A percentile compares a stretch with the other conserved stretches of the same genome.
Conservation (phyloP, 768 basidiomycete genomes). For the Cystobasidium ongulense region DNA sequence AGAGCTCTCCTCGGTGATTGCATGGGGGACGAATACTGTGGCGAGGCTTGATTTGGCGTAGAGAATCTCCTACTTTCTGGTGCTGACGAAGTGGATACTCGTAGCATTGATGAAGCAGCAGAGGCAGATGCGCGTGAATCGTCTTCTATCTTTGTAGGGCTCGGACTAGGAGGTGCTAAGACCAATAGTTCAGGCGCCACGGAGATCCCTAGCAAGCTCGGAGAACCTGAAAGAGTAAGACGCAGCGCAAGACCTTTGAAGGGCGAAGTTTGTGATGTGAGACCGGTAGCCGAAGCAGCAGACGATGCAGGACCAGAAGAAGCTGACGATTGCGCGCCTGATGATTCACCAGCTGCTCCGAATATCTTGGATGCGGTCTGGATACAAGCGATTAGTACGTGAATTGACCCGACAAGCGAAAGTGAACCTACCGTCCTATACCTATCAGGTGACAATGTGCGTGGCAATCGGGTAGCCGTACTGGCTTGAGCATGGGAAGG, state of each 20-base stretch:
- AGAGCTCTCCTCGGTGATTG: neutral
- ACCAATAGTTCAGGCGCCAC: neutral
- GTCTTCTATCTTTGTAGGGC: neutral
- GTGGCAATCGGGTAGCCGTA: neutral
- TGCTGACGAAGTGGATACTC: neutral
- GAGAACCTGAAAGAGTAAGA: neutral
- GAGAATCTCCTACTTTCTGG: neutral
- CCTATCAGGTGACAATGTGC: neutral
- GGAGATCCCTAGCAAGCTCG: neutral
- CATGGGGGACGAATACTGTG: neutral
- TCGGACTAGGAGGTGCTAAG: neutral
- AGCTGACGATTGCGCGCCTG: neutral
- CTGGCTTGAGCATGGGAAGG: neutral
- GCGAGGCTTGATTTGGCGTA: neutral
- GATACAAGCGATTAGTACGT: neutral
- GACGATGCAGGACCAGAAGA: neutral
- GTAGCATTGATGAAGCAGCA: neutral
- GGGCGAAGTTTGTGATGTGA: neutral
- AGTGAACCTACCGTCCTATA: neutral
- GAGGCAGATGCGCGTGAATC: neutral
- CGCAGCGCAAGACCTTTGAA: slow-evolving; percentile 1
- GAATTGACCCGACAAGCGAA: neutral
- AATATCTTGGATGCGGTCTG: neutral
- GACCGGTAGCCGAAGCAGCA: neutral
- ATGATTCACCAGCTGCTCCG: neutral